phyloP scores from a whole-genome alignment of 2,329 filamentous ascomycete species.

The Penicillium aurantiogriseum region DNA sequence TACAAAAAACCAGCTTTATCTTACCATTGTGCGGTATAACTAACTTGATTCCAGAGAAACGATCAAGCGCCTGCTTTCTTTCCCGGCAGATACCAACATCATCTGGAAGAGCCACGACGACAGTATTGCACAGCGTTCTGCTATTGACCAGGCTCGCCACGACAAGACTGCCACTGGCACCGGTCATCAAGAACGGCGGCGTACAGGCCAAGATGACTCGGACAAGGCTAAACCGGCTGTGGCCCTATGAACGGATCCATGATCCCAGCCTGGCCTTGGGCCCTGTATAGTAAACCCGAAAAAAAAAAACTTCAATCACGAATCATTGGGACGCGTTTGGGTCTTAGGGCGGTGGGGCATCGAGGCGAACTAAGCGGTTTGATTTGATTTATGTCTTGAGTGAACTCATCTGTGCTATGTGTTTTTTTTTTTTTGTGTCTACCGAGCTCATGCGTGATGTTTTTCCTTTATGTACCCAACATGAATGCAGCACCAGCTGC shows the following conservation, averaged over 20 bases:
- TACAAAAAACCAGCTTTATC: constrained; percentile 13
- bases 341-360: constrained; percentile 36
- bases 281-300: constrained; percentile 42
- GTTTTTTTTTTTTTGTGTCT: constrained; percentile 19
- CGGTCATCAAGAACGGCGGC: constrained; percentile 43
- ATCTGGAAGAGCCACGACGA: constrained; percentile 96
- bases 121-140: constrained; percentile 86
- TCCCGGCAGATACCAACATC: constrained; percentile 85
- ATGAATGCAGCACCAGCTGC: constrained; percentile 19
- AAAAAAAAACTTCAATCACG: constrained; percentile 26
- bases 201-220: constrained; percentile 46
- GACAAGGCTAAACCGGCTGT: constrained; percentile 42
- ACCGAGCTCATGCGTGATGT: constrained; percentile 22
- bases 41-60: constrained; percentile 65
- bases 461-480: constrained; percentile 15
- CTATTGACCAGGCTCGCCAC: constrained; percentile 86
- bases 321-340: constrained; percentile 41
- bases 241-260: constrained; percentile 29
- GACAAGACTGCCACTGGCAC: constrained; percentile 63
- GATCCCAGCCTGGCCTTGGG: constrained; percentile 28
- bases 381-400: constrained; percentile 34
- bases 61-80: constrained; percentile 83
- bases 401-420: constrained; percentile 24
- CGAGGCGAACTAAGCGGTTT: constrained; percentile 40
- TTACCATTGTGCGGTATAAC: constrained; percentile 6